Base-by-base conservation (phyloP, 2,329 filamentous ascomycete genomes). In the Ophiocordyceps sinensis region DNA sequence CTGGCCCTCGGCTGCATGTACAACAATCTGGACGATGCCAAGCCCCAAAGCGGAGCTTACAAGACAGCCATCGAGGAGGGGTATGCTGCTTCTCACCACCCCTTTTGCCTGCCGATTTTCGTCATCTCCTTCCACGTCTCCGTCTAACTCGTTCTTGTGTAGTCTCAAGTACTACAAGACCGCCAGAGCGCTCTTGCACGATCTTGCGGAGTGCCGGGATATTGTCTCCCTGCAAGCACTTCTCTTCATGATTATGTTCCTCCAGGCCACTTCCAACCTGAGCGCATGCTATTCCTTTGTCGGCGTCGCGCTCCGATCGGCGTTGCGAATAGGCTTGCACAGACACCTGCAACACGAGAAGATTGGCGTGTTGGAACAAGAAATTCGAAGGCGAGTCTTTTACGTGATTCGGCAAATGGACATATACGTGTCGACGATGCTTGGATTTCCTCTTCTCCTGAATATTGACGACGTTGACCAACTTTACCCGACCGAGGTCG, bases 271-370 rank as follows among this genome's bases (percentile, higher is more conserved):
- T 2, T 82, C 83, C 10, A 85, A 85, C 53, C 64, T 89, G 28
- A 84, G 79, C 53, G 82, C 78, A 10, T 89, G 84, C 55, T 89
- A 89, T 58, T 77, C 82, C 0, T 87, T 85, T 50, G 72, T 89
- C 38, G 84, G 84, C 7, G 82, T 89, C 50, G 84, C 82, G 2
- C 65, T 88, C 38, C 75, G 83, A 39, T 81, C 82, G 7, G 77
- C 82, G n/a, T 61, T 89, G 29, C 75, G 83, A 26, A 79, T 89
- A 62, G 85, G 85, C 8, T 65, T 89, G 23, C 85, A 91, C 56
- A 79, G 85, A 40, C 75, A 82, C 44, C 62, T 89, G 6, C 67
- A 77, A 12, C 75, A 81, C 38, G 70, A 75, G 42, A 70, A 71
- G 42, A 70, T 82, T 41, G 70, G 73, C 39, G 67, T 74, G 3